Evolutionary conservation across 495 filamentous ascomycete genomes (phyloP).

Genomic region (Trichocladium antarcticum): DNA sequence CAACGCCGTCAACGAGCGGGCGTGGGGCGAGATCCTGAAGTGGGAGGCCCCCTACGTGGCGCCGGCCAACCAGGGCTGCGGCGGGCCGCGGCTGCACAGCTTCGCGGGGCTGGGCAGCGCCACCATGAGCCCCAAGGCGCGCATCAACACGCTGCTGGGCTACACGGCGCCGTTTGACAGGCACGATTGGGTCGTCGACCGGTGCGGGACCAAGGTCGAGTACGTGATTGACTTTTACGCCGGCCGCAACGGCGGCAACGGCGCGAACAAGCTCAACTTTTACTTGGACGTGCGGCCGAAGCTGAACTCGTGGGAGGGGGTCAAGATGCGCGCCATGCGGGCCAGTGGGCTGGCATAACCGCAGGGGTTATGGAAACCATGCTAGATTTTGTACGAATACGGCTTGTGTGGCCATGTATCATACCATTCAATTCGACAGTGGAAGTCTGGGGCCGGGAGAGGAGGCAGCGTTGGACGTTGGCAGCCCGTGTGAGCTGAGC

Average conservation of each 20-base stretch:
- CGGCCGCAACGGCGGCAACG: constrained; percentile 48
- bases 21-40: constrained; percentile 68
- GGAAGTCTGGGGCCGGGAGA: neutral
- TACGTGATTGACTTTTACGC: constrained; percentile 98
- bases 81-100: constrained; percentile 70
- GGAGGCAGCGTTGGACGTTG: neutral
- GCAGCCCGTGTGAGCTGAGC: neutral
- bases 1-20: constrained; percentile 90
- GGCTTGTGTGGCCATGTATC: neutral
- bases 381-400: neutral
- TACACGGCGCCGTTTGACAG: constrained; percentile 89
- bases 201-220: constrained; percentile 79
- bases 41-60: constrained; percentile 66
- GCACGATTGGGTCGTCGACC: constrained; percentile 94
- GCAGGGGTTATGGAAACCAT: neutral
- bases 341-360: constrained; percentile 48
- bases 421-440: constrained; percentile 1
- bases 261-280: constrained; percentile 65
- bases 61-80: constrained; percentile 39
- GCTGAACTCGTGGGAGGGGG: constrained; percentile 81
- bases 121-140: constrained; percentile 68
- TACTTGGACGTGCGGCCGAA: constrained; percentile 94
- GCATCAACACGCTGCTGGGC: constrained; percentile 68
- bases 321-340: constrained; percentile 64
- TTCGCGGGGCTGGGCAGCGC: constrained; percentile 61